Conservation (phyloP, 352 stramenopile genomes). For the Blastocystis sp. region DNA sequence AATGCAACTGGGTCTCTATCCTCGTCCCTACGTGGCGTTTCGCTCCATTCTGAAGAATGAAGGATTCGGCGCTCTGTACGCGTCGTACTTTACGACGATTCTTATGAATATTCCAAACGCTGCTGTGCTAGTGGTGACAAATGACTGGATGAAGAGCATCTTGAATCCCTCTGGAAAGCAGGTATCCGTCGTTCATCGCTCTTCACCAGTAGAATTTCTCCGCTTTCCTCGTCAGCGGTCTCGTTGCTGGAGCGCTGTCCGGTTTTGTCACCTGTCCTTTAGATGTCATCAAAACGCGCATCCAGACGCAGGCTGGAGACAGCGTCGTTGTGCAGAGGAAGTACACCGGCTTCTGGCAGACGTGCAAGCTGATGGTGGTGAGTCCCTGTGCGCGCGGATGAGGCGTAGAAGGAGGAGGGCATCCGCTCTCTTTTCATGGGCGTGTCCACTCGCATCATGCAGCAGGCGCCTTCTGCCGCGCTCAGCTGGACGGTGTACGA, state of each 20-base stretch:
- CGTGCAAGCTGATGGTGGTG: constrained; percentile 25
- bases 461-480: constrained; percentile 94
- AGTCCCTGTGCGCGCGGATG: constrained; percentile 9
- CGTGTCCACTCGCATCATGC: constrained; percentile 89
- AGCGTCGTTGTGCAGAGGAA: background rate
- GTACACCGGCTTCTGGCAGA: constrained; percentile 70
- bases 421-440: constrained; percentile 89
- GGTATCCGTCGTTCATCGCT: background rate
- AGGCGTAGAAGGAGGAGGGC: constrained; percentile 85
- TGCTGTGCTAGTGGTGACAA: constrained; percentile 95
- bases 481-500: constrained; percentile 99
- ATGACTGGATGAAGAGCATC: constrained; percentile 94
- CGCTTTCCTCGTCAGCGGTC: constrained; percentile 89
- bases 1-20: constrained; percentile 97
- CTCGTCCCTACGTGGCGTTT: constrained; percentile 87
- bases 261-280: constrained; percentile 91
- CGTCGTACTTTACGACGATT: constrained; percentile 94
- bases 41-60: constrained; percentile 79
- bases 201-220: constrained; percentile 80
- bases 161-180: constrained; percentile 78
- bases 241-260: constrained; percentile 89
- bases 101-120: constrained; percentile 98
- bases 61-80: constrained; percentile 83
- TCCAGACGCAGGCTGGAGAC: constrained; percentile 87
- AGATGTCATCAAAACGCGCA: constrained; percentile 96